Evolutionary conservation across 139 green algal species (phyloP), one percentile per base, ranked within the genome.

Genomic region (Volvox reticuliferus): DNA sequence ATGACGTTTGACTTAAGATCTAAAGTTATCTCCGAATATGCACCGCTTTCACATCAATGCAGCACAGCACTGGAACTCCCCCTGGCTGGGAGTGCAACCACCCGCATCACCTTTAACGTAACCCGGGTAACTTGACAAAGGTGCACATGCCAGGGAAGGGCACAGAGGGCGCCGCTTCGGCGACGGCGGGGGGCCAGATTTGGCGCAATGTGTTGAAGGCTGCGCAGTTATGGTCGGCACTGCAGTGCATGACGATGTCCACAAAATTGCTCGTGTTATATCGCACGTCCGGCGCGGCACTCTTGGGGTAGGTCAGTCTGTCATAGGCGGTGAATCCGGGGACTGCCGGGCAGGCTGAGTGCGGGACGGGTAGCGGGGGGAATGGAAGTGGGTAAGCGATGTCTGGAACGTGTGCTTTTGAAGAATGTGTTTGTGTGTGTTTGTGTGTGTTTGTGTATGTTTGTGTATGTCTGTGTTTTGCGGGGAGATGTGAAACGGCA

Each of bases 101-200:
- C 44, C 44, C 9, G 9, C 5, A 55, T 9, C 44, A 14, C 9
- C 44, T 73, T 79, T 20, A 79, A 12, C 30, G 2, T 18, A 79
- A 6, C 24, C 71, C 71, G 9, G 71, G 22, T 1, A 79, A 14
- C 71, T 35, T 33, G 1, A 79, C 71, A 6, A 79, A 79, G 21
- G 71, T 79, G 71, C 71, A 79, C 71, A 79, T 79, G 26, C 71
- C 71, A 18, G 71, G 71, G 21, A 79, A 79, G 22, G 71, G 71
- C 71, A 79, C 71, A 9, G 21, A 33, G 26, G 71, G 71, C 16
- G 30, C 71, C 67, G 24, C 67, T 75, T 75, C 22, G 67, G 24
- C 22, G 22, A 26, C 67, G 67, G 24, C 67, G 12, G 67, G 14
- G 71, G 71, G 18, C 71, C 71, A 79, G 14, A 30, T 79, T 36